A percentile compares a stretch with the other conserved stretches of the same genome.
phyloP scores from a whole-genome alignment of 331 rosid genomes.

The Arachis monticola region DNA sequence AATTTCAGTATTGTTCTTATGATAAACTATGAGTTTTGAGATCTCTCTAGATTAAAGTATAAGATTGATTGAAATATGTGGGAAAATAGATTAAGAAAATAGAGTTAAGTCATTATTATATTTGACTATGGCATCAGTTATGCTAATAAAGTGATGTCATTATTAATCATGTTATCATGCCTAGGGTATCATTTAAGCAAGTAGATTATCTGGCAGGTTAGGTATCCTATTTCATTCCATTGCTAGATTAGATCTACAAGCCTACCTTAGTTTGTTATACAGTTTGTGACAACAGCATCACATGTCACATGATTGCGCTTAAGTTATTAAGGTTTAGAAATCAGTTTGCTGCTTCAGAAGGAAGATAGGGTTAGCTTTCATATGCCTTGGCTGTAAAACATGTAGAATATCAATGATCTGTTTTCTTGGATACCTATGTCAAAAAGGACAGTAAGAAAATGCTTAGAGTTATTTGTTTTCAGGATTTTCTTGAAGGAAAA shows the following conservation, averaged over 20 bases:
- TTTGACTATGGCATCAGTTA: constrained; percentile 6
- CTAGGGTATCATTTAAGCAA: constrained; percentile 9
- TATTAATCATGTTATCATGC: constrained; percentile 7
- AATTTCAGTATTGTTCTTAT: constrained; percentile 2
- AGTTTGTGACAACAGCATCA: neutral
- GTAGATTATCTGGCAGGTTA: neutral
- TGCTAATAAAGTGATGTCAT: constrained; percentile 13
- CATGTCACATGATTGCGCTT: constrained; percentile 14
- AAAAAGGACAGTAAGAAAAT: neutral
- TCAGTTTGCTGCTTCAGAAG: neutral
- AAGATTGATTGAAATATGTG: constrained; percentile 11
- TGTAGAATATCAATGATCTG: neutral
- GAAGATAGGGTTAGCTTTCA: neutral
- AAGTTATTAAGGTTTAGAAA: constrained; percentile 12
- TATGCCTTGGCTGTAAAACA: neutral
- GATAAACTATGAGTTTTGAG: constrained; percentile 1
- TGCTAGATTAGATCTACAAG: constrained; percentile 24
- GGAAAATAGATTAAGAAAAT: constrained; percentile 13
- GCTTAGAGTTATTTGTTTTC: neutral
- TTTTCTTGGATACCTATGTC: neutral
- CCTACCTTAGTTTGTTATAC: neutral
- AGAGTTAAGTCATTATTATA: constrained; percentile 9
- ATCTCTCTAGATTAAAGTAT: neutral
- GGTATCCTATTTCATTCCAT: neutral
- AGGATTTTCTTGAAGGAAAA: too few relatives aligned